A percentile compares a stretch with the other conserved stretches of the same genome.
These are phyloP conservation scores for Marasmius oreades DNA, from an alignment of 1,284 basidiomycete species.

Conservation along the genomic window DNA sequence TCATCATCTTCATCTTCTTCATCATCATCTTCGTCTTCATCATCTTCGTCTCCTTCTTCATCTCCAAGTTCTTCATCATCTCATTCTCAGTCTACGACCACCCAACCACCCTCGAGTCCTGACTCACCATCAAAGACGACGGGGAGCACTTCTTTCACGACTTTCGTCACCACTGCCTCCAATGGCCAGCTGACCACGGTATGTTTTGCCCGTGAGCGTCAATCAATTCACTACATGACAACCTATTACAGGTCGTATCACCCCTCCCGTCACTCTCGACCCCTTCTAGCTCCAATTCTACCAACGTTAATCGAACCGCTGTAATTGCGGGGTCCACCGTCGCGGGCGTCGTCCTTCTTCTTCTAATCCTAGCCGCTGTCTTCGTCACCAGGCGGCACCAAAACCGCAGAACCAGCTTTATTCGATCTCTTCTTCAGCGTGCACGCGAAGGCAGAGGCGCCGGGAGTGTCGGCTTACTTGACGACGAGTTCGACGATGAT, in stretches of 20 bases:
- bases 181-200: constrained; percentile 8
- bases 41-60: background rate
- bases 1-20: background rate
- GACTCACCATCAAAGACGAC: constrained; percentile 11
- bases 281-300: constrained; percentile 1
- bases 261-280: constrained; percentile 24
- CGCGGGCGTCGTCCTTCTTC: constrained; percentile 36
- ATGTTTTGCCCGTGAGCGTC: background rate
- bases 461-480: constrained; percentile 23
- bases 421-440: constrained; percentile 29
- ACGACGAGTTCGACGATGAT: constrained; percentile 32
- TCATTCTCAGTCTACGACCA: constrained; percentile 10
- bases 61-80: background rate
- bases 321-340: constrained; percentile 44
- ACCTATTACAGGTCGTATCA: constrained; percentile 20
- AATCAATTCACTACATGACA: constrained; percentile 1
- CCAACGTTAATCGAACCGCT: constrained; percentile 27
- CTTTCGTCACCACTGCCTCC: constrained; percentile 9
- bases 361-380: constrained; percentile 32
- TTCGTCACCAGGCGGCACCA: constrained; percentile 40
- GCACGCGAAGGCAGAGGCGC: constrained; percentile 41
- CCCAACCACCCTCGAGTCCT: constrained; percentile 12
- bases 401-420: constrained; percentile 37
- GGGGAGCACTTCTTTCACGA: constrained; percentile 10
- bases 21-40: background rate